Evolutionary conservation across 768 basidiomycete species (phyloP).

Genomic region (Rhodosporidiobolus sp.): DNA sequence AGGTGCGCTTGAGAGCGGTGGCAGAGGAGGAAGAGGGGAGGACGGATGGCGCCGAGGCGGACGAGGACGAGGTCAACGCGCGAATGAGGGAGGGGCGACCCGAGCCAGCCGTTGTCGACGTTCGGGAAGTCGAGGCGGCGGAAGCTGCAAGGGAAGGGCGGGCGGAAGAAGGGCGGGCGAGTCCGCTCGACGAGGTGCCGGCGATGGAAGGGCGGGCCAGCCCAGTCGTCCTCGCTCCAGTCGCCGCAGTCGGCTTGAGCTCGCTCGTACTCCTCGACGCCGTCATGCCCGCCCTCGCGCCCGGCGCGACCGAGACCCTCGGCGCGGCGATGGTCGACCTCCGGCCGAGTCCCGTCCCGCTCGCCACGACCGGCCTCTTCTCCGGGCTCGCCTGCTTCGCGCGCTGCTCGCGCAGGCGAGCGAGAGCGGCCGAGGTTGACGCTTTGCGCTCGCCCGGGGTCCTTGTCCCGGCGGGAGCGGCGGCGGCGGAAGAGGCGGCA

Average conservation of each 20-base stretch:
- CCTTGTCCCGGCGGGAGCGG: not conserved
- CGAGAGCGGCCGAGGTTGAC: constrained; percentile 17
- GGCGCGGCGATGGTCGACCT: too few species aligned
- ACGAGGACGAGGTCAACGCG: not conserved
- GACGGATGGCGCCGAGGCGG: not conserved
- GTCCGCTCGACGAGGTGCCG: too few species aligned
- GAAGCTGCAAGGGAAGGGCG: too few species aligned
- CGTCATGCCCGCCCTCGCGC: not conserved
- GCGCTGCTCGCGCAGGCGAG: constrained; percentile 11
- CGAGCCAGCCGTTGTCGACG: too few species aligned
- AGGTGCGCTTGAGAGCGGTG: not conserved
- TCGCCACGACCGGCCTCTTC: not conserved
- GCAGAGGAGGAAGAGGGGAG: not conserved
- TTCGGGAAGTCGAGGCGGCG: too few species aligned
- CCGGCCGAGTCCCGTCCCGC: not conserved
- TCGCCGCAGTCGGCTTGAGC: not conserved
- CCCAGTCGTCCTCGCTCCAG: too few species aligned
- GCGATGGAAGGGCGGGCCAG: too few species aligned
- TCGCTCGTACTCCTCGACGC: not conserved
- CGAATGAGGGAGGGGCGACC: too few species aligned
- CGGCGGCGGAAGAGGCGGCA: not conserved
- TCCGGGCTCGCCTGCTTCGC: constrained; percentile 1
- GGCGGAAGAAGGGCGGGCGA: too few species aligned
- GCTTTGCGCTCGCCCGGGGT: constrained; percentile 34
- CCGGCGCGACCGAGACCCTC: not conserved